phyloP scores from a whole-genome alignment of 2,329 filamentous ascomycete genomes.

The Fusarium heterosporum region DNA sequence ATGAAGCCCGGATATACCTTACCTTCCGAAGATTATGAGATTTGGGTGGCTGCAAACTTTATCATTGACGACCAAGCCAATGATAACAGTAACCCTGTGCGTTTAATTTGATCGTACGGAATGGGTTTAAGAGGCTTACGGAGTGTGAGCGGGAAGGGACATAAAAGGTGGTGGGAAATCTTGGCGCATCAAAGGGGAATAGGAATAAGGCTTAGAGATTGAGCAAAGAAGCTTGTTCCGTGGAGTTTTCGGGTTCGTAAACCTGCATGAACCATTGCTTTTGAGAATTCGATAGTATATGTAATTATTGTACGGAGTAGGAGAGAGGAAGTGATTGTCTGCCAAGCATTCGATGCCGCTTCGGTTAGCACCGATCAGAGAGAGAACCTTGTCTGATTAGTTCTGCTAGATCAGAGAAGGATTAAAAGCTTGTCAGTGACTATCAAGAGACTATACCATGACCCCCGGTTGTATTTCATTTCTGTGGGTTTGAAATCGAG shows the following conservation, averaged over 20 bases:
- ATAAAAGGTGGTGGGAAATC: constrained; percentile 5
- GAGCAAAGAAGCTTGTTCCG: constrained; percentile 12
- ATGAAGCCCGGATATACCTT: constrained; percentile 38
- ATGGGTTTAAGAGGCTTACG: constrained; percentile 25
- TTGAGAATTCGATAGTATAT: background rate
- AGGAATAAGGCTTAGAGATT: background rate
- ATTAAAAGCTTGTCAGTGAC: constrained; percentile 35
- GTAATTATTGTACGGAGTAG: background rate
- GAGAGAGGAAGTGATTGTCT: background rate
- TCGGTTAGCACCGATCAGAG: constrained; percentile 23
- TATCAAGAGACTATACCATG: constrained; percentile 1
- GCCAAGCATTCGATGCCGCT: constrained; percentile 29
- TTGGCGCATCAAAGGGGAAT: constrained; percentile 14
- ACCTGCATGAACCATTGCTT: background rate
- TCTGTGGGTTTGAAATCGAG: constrained; percentile 26
- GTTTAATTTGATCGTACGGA: constrained; percentile 1
- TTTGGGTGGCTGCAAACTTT: constrained; percentile 17
- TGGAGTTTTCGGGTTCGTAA: constrained; percentile 1
- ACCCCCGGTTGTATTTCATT: constrained; percentile 19
- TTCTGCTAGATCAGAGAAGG: background rate
- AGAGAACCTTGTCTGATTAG: constrained; percentile 16
- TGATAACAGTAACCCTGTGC: constrained; percentile 3
- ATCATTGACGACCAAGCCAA: constrained; percentile 7
- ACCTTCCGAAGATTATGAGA: background rate
- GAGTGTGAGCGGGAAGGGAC: constrained; percentile 20